phyloP scores from a whole-genome alignment of 129 eudicot species.

The Pittosporum tobira region DNA sequence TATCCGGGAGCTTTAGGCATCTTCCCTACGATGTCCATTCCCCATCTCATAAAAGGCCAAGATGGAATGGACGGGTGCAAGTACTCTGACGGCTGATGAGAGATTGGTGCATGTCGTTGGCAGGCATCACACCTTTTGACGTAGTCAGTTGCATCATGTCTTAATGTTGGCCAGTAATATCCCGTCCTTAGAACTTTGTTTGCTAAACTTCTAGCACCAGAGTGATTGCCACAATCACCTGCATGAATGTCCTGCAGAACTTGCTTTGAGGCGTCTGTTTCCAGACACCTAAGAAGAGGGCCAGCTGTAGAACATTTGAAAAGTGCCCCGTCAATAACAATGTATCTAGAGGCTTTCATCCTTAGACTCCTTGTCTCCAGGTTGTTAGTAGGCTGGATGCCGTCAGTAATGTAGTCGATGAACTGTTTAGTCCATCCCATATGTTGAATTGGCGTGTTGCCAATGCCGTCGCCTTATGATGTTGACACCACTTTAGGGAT shows the following conservation, averaged over 20 bases:
- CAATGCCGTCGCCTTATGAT: too few relatives aligned
- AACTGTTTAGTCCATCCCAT: too few relatives aligned
- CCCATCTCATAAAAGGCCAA: slow-evolving; percentile 5
- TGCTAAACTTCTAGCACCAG: neutral
- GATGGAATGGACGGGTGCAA: too few relatives aligned
- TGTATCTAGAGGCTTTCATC: too few relatives aligned
- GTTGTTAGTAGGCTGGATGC: too few relatives aligned
- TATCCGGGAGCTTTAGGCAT: neutral
- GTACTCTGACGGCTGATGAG: neutral
- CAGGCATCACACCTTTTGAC: too few relatives aligned
- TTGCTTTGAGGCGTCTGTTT: neutral
- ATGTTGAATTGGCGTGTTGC: too few relatives aligned
- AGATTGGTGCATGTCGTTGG: neutral
- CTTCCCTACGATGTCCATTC: slow-evolving; percentile 7
- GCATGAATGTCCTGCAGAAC: neutral
- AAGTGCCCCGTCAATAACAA: too few relatives aligned
- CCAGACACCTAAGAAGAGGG: neutral
- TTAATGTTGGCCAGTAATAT: slow-evolving; percentile 6
- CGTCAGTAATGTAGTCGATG: too few relatives aligned
- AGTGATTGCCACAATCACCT: slow-evolving; percentile 3
- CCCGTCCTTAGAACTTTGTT: slow-evolving; percentile 1
- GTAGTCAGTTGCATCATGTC: too few relatives aligned
- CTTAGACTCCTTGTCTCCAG: too few relatives aligned
- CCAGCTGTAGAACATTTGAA: neutral
- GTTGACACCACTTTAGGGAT: too few relatives aligned